A percentile compares a stretch with the other conserved stretches of the same genome.
phyloP scores from a whole-genome alignment of 1,284 basidiomycete species.

The Amylostereum chailletii region DNA sequence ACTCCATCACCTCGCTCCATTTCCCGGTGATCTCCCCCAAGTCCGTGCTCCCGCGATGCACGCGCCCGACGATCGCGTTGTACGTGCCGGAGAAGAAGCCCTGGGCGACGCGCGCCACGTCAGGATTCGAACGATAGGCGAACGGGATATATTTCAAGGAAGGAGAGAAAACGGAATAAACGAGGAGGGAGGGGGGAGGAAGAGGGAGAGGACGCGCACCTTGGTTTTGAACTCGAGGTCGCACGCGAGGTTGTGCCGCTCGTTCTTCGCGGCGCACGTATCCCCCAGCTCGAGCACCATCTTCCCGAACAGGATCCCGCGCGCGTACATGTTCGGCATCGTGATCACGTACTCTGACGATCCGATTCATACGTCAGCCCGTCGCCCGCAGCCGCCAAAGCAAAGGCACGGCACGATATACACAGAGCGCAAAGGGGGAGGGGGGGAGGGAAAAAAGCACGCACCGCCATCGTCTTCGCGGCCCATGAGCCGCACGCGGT shows the following conservation, averaged over 20 bases:
- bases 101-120: slow-evolving; percentile 25
- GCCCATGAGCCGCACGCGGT: slow-evolving; percentile 75
- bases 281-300: slow-evolving; percentile 98
- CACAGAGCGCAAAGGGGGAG: too few relatives aligned
- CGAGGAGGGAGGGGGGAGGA: not conserved
- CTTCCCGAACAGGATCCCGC: slow-evolving; percentile 95
- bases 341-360: slow-evolving; percentile 71
- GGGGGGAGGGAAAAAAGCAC: slow-evolving; percentile 19
- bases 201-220: slow-evolving; percentile 29
- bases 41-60: slow-evolving; percentile 60
- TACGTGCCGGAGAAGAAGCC: slow-evolving; percentile 98
- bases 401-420: not conserved
- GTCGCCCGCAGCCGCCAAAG: not conserved
- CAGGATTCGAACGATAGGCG: too few relatives aligned
- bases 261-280: slow-evolving; percentile 79
- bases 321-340: slow-evolving; percentile 98
- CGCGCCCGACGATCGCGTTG: slow-evolving; percentile 81
- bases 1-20: slow-evolving; percentile 92
- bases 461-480: slow-evolving; percentile 79
- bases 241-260: slow-evolving; percentile 64
- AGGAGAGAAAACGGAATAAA: too few relatives aligned
- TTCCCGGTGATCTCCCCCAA: slow-evolving; percentile 85
- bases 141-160: too few relatives aligned
- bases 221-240: slow-evolving; percentile 99
- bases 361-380: not conserved